These are phyloP conservation scores for Tetraselmis striata DNA, from an alignment of 139 green algal species.

Conservation along the genomic window DNA sequence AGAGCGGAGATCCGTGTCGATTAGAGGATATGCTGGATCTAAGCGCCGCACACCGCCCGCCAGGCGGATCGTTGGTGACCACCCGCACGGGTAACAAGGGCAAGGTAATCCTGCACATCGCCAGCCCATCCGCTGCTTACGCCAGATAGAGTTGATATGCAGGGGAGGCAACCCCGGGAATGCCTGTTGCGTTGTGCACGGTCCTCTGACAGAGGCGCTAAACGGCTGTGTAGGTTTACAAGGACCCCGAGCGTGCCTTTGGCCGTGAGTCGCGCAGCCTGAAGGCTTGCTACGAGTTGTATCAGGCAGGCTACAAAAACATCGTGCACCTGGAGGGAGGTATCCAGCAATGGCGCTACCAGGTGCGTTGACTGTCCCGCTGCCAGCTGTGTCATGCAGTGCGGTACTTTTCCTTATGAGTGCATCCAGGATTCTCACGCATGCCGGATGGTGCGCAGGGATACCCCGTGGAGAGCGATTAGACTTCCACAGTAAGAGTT, in stretches of 20 bases:
- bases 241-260: slow-evolving; percentile 64
- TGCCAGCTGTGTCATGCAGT: no score
- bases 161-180: no score
- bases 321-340: slow-evolving; percentile 58
- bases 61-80: background rate
- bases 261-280: slow-evolving; percentile 63
- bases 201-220: no score
- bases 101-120: no score
- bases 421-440: background rate
- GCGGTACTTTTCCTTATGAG: background rate
- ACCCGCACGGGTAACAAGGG: background rate
- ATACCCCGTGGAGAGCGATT: background rate
- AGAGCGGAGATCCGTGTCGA: no score
- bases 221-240: no score
- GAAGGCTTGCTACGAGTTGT: slow-evolving; percentile 70
- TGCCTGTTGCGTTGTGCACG: no score
- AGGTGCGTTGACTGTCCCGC: background rate
- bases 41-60: background rate
- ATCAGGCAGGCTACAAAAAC: slow-evolving; percentile 48
- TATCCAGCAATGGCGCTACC: slow-evolving; percentile 43
- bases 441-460: background rate
- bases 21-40: background rate
- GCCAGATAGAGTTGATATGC: no score
- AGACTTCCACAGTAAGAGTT: no score
- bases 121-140: no score